A percentile compares a stretch with the other conserved stretches of the same genome.
phyloP scores from a whole-genome alignment of 164 flowering plant species.

The Platanus orientalis region DNA sequence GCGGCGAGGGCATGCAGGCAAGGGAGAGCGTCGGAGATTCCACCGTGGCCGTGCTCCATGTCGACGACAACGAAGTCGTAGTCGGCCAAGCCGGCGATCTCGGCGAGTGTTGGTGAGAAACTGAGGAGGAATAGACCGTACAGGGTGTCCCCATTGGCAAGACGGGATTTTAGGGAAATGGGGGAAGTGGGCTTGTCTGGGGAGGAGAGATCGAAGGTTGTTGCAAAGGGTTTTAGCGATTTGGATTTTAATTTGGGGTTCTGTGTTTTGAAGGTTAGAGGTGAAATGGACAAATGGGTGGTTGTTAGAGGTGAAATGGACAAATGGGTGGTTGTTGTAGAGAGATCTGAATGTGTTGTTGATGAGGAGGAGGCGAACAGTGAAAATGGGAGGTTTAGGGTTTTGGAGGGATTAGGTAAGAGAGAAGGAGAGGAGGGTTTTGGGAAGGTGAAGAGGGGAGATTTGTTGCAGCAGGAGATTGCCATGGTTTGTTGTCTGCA shows the following conservation, averaged over 20 bases:
- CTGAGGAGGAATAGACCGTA: conserved; percentile 83
- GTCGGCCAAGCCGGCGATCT: conserved; percentile 76
- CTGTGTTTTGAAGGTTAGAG: conserved; percentile 51
- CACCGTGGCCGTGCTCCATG: conserved; percentile 93
- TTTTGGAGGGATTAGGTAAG: neutral
- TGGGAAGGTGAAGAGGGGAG: neutral
- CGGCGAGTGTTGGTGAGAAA: conserved; percentile 86
- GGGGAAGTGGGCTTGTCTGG: conserved; percentile 15
- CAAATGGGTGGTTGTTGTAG: neutral
- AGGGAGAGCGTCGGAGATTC: conserved; percentile 61
- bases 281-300: neutral
- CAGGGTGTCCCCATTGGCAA: conserved; percentile 62
- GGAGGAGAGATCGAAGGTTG: conserved; percentile 24
- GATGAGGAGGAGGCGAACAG: no score
- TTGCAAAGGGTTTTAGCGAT: conserved; percentile 21
- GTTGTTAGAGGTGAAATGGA: conserved; percentile 9
- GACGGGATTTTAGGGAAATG: conserved; percentile 64
- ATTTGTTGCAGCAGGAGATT: neutral
- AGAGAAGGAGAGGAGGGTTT: neutral
- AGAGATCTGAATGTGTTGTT: no score
- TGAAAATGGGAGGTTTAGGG: neutral
- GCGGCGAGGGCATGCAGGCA: conserved; percentile 79
- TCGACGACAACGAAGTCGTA: conserved; percentile 88
- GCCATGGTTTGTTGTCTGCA: no score
- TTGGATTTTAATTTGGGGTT: conserved; percentile 6